These are phyloP conservation scores for Rhodotorula toruloides DNA, from an alignment of 768 basidiomycete species.

Conservation along the genomic window DNA sequence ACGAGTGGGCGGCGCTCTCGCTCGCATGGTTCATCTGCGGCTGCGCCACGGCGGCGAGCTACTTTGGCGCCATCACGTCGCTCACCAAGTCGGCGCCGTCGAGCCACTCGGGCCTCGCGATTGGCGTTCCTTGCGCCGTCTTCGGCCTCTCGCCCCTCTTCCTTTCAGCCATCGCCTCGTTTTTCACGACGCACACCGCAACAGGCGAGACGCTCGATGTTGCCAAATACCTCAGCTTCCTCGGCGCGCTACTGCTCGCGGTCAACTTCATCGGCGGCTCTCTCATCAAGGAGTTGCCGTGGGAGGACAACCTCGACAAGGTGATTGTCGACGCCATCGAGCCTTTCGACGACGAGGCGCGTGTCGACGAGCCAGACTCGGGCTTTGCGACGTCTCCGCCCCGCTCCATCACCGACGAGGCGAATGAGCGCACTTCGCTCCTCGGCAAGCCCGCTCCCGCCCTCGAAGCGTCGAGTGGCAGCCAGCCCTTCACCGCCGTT, in stretches of 20 bases:
- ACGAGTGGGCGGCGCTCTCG: slow-evolving; percentile 11
- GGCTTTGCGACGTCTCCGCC: not conserved
- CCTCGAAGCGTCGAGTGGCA: rapidly evolving
- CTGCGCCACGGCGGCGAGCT: slow-evolving; percentile 28
- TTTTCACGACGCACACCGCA: slow-evolving; percentile 23
- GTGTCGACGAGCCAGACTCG: not conserved
- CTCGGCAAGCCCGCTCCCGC: not conserved
- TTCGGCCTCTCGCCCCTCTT: slow-evolving; percentile 41
- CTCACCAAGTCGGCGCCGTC: slow-evolving; percentile 29
- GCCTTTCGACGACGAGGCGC: not conserved
- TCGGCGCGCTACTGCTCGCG: slow-evolving; percentile 22
- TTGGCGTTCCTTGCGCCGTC: slow-evolving; percentile 38
- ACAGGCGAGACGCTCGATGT: slow-evolving; percentile 31
- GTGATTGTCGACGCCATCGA: slow-evolving; percentile 2
- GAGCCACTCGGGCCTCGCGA: slow-evolving; percentile 38
- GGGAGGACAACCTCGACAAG: slow-evolving; percentile 21
- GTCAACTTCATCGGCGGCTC: slow-evolving; percentile 36
- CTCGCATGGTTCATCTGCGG: slow-evolving; percentile 30
- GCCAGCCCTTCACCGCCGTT: slow-evolving; percentile 9
- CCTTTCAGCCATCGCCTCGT: slow-evolving; percentile 35
- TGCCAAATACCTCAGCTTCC: slow-evolving; percentile 33
- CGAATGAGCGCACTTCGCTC: slow-evolving; percentile 25
- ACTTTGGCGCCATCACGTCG: slow-evolving; percentile 35
- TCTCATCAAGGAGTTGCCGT: slow-evolving; percentile 23
- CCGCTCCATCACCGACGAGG: not conserved